Conservation (phyloP, 2,329 filamentous ascomycete genomes). For the Penicillium sp. region DNA sequence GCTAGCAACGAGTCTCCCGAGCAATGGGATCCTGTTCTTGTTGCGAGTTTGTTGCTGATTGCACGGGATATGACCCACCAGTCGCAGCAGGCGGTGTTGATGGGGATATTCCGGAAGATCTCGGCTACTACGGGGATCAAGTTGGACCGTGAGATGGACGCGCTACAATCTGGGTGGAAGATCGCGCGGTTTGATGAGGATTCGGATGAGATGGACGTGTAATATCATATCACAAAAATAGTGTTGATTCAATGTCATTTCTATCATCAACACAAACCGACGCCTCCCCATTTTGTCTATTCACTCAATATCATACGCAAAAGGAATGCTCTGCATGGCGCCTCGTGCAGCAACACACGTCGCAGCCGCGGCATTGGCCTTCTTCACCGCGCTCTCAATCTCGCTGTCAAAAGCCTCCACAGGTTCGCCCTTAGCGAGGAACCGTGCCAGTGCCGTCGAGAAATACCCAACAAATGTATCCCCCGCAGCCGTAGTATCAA, state of each 20-base stretch:
- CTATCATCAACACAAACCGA: constrained; percentile 9
- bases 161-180: constrained; percentile 21
- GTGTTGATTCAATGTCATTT: neutral
- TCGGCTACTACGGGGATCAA: constrained; percentile 26
- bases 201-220: constrained; percentile 14
- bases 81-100: constrained; percentile 24
- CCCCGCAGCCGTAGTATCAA: constrained; percentile 27
- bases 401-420: constrained; percentile 20
- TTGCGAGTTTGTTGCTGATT: constrained; percentile 23
- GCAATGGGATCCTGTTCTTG: constrained; percentile 29
- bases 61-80: constrained; percentile 30
- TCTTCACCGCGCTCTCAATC: constrained; percentile 19
- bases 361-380: constrained; percentile 23
- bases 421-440: constrained; percentile 15
- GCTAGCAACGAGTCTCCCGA: constrained; percentile 29
- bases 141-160: constrained; percentile 18
- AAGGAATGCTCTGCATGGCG: constrained; percentile 26
- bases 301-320: constrained; percentile 23
- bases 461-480: constrained; percentile 29
- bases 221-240: neutral
- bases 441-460: constrained; percentile 20
- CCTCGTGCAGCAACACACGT: constrained; percentile 23
- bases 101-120: constrained; percentile 19
- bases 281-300: neutral
- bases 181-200: constrained; percentile 27